Evolutionary conservation across 208 protist species (phyloP).

Genomic region (Wallacemonas sp.): DNA sequence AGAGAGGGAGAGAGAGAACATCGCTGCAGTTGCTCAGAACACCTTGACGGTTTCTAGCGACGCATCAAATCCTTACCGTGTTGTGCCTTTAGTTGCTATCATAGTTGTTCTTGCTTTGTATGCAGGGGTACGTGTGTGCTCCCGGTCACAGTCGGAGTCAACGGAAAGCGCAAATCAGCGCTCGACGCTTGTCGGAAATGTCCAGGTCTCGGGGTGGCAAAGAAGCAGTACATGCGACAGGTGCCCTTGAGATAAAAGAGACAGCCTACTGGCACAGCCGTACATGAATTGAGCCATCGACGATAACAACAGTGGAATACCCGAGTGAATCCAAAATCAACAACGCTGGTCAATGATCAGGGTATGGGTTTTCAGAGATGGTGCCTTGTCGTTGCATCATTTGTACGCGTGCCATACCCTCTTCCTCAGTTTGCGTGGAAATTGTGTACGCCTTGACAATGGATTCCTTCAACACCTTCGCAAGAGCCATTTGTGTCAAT

Average conservation of each 20-base stretch:
- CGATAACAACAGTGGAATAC: not conserved
- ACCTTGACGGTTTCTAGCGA: too few relatives aligned
- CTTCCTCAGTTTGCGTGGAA: conserved; percentile 76
- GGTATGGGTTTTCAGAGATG: conserved; percentile 80
- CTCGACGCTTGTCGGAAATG: too few relatives aligned
- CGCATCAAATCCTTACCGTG: too few relatives aligned
- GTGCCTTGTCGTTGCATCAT: conserved; percentile 85
- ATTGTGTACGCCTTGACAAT: conserved; percentile 79
- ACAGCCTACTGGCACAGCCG: too few relatives aligned
- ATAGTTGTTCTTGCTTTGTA: not conserved
- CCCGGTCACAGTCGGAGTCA: too few relatives aligned
- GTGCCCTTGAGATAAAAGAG: too few relatives aligned
- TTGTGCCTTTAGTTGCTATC: too few relatives aligned
- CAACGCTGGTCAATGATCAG: conserved; percentile 37
- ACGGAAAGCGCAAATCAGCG: too few relatives aligned
- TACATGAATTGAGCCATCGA: too few relatives aligned
- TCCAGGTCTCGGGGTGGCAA: too few relatives aligned
- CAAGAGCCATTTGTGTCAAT: conserved; percentile 67
- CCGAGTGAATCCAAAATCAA: not conserved
- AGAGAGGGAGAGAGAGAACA: not conserved
- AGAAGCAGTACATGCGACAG: too few relatives aligned
- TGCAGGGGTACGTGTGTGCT: not conserved
- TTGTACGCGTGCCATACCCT: conserved; percentile 72
- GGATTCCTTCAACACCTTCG: conserved; percentile 79
- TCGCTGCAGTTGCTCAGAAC: too few relatives aligned